Percentiles rank a stretch among this genome's conserved stretches.
Evolutionary conservation across 2,329 filamentous ascomycete genomes (phyloP).

Genomic region (Tolypocladium tropicale): DNA sequence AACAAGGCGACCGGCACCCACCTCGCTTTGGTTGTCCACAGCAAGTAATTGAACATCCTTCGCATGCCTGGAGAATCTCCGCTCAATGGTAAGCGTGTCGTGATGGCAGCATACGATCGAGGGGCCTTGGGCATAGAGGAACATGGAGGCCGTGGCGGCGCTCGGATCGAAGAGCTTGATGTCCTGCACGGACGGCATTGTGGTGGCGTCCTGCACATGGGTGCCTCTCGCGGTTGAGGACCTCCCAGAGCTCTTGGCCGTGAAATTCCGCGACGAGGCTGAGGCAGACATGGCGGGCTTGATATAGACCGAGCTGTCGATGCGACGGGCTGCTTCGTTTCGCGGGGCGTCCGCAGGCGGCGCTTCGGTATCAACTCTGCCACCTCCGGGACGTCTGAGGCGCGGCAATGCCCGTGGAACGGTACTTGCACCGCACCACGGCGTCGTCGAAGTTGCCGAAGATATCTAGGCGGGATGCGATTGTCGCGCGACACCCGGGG

Average conservation of each 20-base stretch:
- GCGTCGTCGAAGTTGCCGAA: slow-evolving; percentile 16
- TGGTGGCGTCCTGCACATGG: slow-evolving; percentile 38
- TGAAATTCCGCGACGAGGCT: slow-evolving; percentile 46
- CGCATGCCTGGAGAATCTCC: slow-evolving; percentile 72
- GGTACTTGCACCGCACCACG: slow-evolving; percentile 29
- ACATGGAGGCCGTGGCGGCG: slow-evolving; percentile 81
- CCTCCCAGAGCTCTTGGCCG: slow-evolving; percentile 46
- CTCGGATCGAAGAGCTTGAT: slow-evolving; percentile 68
- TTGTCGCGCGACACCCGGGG: slow-evolving; percentile 14
- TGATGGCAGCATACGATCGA: slow-evolving; percentile 83
- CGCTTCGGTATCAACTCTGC: slow-evolving; percentile 8
- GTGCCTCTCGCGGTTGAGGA: slow-evolving; percentile 34
- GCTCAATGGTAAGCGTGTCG: slow-evolving; percentile 81
- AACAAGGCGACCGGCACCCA: slow-evolving; percentile 72
- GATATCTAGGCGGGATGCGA: slow-evolving; percentile 15
- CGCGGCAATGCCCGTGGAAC: slow-evolving; percentile 22
- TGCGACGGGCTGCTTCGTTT: not conserved
- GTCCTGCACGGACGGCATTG: slow-evolving; percentile 38
- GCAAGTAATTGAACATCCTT: slow-evolving; percentile 77
- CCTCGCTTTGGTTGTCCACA: slow-evolving; percentile 85
- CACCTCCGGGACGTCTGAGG: slow-evolving; percentile 7
- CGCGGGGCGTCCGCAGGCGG: slow-evolving; percentile 11
- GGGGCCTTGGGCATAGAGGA: slow-evolving; percentile 78
- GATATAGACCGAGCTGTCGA: slow-evolving; percentile 14
- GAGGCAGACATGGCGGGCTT: slow-evolving; percentile 39